Base-by-base conservation (phyloP, 2,329 filamentous ascomycete genomes). In the Ophiostoma tasmaniense region DNA sequence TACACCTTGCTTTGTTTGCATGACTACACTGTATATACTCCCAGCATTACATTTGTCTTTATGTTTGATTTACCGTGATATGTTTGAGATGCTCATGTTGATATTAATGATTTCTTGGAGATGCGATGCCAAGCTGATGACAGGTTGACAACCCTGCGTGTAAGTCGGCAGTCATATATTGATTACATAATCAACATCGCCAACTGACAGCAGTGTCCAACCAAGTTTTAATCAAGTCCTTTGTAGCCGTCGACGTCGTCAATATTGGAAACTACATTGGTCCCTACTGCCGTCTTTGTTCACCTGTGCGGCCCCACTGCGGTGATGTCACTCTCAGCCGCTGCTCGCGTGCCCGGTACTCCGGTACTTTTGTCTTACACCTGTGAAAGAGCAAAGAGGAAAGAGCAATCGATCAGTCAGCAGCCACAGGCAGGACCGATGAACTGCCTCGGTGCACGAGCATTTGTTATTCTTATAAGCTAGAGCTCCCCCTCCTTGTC, bases 1-100 rank as follows among this genome's bases (percentile, higher is more conserved):
- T 65, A 65, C 64, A 65, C 64, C 64, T 65, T 65, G 35, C n/a
- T 42, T 65, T 65, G n/a, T 28, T 65, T 65, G 59, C 59, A 64
- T 37, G 64, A 65, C 64, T 42, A 42, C 37, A 22, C 28, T 59
- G 39, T 65, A 52, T 42, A 64, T 70, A 64, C 52, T n/a, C 35
- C 55, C 55, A 25, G 45, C 68, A 33, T 55, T 59, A 28, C 64
- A 45, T 66, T 37, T 64, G 30, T 64, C 22, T 69, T n/a, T 39
- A 13, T 64, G 7, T 62, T 28, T 33, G 11, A n/a, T n/a, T 20
- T 8, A 28, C 7, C 3, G 17, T 25, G 33, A 8, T 59, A 22
- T 28, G 7, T 28, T 45, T 45, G 42, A 17, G 14, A 17, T 6
- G 39, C 17, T 42, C 14, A 7, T 45, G 42, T 20, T 28, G 52